Base-by-base conservation (phyloP, 1,284 basidiomycete species). In the Albatrellus sp. region DNA sequence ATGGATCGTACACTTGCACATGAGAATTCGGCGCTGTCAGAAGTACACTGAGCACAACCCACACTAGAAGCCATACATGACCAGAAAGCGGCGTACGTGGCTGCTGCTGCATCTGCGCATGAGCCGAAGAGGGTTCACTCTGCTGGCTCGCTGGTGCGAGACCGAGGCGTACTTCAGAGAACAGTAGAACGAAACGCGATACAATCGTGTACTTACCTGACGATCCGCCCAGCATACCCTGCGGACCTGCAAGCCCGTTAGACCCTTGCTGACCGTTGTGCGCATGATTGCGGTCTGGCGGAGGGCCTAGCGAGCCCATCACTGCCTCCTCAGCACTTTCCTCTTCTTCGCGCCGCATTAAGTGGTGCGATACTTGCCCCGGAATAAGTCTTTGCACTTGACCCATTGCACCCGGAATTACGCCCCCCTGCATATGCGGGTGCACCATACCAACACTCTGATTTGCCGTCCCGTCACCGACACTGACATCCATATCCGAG, bases 281-380 rank as follows among this genome's bases (percentile, higher is more conserved):
- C 44, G 24, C 24, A 24, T 24, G 24, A 24, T 24, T 24, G 7
- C 7, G 24, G 24, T 51, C 50, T 37, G 43, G 48, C 24, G 53
- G 52, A n/a, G 53, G 55, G 17, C 50, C 48, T 33, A 56, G 37
- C 10, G 54, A 54, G 17, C 53, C 54, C 56, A 59, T 57, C 37
- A 57, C 54, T 16, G 57, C 54, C 42, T 55, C 55, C 28, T 53
- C 51, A 37, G 45, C 42, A 20, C 39, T 40, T n/a, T 50, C 50
- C 16, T 45, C 36, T 31, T 46, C 45, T 42, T 50, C 50, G 34
- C 46, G 40, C 17, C 47, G 46, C 48, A 47, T 40, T 33, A 49
- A 20, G 39, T 46, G 48, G 43, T 28, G 45, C 16, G 31, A 24
- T 29, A 46, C 40, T 12, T 32, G 42, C 24, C 46, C 45, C 35